Evolutionary conservation across 768 basidiomycete genomes (phyloP).

Genomic region (Arthromyces matolae): DNA sequence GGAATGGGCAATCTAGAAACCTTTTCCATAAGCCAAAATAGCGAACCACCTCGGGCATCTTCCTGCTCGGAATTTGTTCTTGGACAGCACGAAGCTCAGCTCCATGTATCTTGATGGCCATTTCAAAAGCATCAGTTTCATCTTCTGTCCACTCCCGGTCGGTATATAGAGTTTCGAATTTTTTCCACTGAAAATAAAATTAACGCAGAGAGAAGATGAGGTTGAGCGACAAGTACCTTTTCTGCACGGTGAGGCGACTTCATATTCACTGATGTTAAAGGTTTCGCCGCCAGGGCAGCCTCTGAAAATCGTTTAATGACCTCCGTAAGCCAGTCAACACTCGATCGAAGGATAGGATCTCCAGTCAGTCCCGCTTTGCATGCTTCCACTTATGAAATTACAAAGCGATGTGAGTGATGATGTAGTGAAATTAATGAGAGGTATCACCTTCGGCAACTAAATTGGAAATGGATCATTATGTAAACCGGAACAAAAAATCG

Average conservation of each 20-base stretch:
- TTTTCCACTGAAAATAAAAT: conserved; percentile 61
- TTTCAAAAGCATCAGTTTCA: conserved; percentile 73
- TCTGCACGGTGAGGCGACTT: conserved; percentile 50
- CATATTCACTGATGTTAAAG: conserved; percentile 64
- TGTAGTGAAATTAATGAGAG: neutral
- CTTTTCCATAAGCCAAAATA: conserved; percentile 88
- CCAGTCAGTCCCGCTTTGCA: conserved; percentile 55
- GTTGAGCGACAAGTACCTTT: conserved; percentile 45
- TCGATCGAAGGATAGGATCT: conserved; percentile 48
- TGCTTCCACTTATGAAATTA: conserved; percentile 52
- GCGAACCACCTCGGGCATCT: conserved; percentile 74
- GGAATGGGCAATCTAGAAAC: conserved; percentile 31
- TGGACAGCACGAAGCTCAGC: conserved; percentile 77
- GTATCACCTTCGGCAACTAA: conserved; percentile 59
- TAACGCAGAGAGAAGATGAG: neutral
- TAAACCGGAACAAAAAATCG: conserved; percentile 17
- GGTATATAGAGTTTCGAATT: conserved; percentile 54
- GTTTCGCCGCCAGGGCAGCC: conserved; percentile 53
- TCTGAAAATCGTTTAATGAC: conserved; percentile 69
- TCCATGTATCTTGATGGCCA: conserved; percentile 66
- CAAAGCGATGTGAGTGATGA: neutral
- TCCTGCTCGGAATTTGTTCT: conserved; percentile 67
- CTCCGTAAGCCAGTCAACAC: conserved; percentile 83
- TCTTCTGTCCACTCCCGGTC: conserved; percentile 71
- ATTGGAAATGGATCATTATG: conserved; percentile 19